Evolutionary conservation across 495 filamentous ascomycete genomes (phyloP), one percentile per base, ranked within the genome.

Genomic region (Geopyxis carbonaria): DNA sequence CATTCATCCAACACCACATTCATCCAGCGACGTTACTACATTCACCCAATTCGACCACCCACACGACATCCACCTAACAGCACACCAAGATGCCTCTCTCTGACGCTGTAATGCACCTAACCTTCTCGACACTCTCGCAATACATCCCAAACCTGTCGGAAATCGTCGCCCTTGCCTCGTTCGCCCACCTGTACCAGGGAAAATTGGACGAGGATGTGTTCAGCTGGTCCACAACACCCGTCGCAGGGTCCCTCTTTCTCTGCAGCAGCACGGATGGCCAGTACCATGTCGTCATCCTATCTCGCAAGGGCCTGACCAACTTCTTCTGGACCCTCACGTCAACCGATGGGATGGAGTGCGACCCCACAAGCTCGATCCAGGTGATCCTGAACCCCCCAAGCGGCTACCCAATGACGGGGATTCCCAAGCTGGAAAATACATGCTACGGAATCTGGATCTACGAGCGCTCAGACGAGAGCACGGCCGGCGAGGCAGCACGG

Each of bases 131-230:
- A 19, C 45, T 54, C 20, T 45, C 50, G 11, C 51, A 45, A 45
- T 54, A 54, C 45, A 34, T 53, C 31, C 51, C 51, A 11, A 38
- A 36, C 3, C 50, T 54, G 9, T 24, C 43, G 22, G 21, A 44
- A 14, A 54, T 54, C 24, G 42, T 53, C 42, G 35, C 51, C 21
- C 42, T 38, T 10, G 45, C 50, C 24, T 49, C 51, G 14, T 53
- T 54, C 34, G 51, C 40, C 10, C 49, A 53, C 22, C 44, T 54
- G 29, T 54, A 54, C 40, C 25, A 15, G 16, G 36, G 36, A 10
- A 15, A 4, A n/a, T 28, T 39, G 15, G 5, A 16, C 33, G 16
- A 22, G 7, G n/a, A 15, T 21, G n/a, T 9, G 11, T 39, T 39
- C 36, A 10, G 13, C 8, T 39, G 36, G 36, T 22, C 18, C 9